Evolutionary conservation across 2,329 filamentous ascomycete genomes (phyloP).

Genomic region (Calonectria honghensis): DNA sequence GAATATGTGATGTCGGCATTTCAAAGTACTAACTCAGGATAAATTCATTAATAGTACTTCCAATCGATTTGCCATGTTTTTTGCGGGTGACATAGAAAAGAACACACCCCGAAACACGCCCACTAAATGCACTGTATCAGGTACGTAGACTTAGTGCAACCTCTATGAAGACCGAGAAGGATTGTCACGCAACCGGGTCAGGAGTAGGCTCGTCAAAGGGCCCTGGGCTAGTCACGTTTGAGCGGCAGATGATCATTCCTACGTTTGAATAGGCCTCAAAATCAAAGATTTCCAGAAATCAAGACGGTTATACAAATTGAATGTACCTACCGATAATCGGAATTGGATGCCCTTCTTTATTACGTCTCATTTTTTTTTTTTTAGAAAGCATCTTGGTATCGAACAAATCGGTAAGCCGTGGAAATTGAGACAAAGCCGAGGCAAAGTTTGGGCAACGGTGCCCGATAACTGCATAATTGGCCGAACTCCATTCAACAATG

Average conservation of each 20-base stretch:
- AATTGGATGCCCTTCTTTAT: neutral
- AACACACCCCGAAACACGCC: neutral
- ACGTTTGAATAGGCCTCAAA: neutral
- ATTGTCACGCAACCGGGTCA: neutral
- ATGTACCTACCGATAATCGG: neutral
- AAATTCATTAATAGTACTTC: neutral
- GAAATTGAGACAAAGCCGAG: constrained; percentile 13
- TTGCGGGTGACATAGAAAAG: neutral
- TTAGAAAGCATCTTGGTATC: neutral
- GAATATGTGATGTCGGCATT: neutral
- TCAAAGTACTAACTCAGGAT: neutral
- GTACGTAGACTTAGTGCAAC: neutral
- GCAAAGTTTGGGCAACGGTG: constrained; percentile 1
- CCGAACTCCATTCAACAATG: constrained; percentile 45
- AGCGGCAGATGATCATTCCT: neutral
- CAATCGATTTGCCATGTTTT: neutral
- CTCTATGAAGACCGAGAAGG: neutral
- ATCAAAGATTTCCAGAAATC: neutral
- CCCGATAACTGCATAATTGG: constrained; percentile 48
- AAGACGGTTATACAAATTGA: neutral
- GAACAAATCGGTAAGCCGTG: neutral
- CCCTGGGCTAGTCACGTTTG: neutral
- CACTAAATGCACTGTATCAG: neutral
- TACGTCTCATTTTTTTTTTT: neutral
- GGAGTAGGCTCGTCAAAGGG: neutral